These are phyloP conservation scores for Ligustrum vulgare DNA, from an alignment of 257 asterid species.

Conservation along the genomic window DNA sequence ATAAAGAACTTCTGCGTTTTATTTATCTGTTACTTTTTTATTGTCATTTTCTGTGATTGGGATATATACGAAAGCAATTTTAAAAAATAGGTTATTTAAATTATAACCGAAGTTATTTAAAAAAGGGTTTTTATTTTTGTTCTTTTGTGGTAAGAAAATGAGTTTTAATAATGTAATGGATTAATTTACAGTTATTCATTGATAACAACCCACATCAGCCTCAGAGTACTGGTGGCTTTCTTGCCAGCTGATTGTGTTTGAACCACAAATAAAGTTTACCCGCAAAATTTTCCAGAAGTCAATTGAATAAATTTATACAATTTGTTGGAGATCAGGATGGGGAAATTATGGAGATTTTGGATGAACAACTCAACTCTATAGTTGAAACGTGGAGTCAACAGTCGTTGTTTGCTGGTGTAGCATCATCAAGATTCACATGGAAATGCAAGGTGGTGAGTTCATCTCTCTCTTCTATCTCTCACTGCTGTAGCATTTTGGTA, in stretches of 20 bases:
- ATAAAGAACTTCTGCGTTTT: constrained; percentile 2
- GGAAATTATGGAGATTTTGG: neutral
- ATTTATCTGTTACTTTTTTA: neutral
- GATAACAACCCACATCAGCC: constrained; percentile 28
- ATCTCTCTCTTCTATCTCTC: neutral
- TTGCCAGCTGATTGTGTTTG: neutral
- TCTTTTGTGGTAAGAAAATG: constrained; percentile 8
- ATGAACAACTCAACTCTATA: neutral
- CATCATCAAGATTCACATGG: constrained; percentile 59
- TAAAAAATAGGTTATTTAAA: constrained; percentile 24
- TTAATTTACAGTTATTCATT: constrained; percentile 3
- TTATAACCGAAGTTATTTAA: neutral
- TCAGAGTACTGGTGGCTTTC: constrained; percentile 5
- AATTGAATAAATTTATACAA: constrained; percentile 31
- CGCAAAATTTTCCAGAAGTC: neutral
- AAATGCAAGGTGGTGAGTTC: constrained; percentile 18
- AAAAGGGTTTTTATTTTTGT: constrained; percentile 1
- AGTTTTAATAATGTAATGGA: constrained; percentile 7
- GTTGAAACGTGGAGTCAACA: neutral
- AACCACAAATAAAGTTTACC: neutral
- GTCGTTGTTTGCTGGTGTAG: constrained; percentile 48
- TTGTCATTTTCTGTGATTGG: neutral
- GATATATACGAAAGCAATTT: neutral
- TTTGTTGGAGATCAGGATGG: neutral
- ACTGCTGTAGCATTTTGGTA: constrained; percentile 12